phyloP scores from a whole-genome alignment of 768 basidiomycete species.

The Rhizopogon sp. region DNA sequence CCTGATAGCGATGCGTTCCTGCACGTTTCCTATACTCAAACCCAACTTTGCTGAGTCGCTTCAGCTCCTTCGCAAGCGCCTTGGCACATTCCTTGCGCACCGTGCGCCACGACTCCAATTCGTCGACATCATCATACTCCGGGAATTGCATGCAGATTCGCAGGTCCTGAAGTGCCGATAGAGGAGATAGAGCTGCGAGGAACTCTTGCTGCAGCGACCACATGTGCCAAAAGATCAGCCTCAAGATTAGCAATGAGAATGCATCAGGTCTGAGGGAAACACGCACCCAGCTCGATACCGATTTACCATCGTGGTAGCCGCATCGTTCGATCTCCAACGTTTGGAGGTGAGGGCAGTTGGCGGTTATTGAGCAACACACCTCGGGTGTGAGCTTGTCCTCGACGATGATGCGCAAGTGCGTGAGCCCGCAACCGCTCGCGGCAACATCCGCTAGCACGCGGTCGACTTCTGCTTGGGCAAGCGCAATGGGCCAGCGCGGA shows the following conservation, averaged over 20 bases:
- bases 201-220: constrained; percentile 29
- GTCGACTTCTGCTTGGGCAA: constrained; percentile 28
- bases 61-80: constrained; percentile 25
- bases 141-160: constrained; percentile 34
- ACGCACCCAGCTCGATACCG: constrained; percentile 30
- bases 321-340: constrained; percentile 30
- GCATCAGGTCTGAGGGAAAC: constrained; percentile 10
- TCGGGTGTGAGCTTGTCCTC: constrained; percentile 30
- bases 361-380: constrained; percentile 24
- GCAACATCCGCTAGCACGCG: constrained; percentile 23
- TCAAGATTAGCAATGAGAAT: constrained; percentile 7
- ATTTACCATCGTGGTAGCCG: constrained; percentile 33
- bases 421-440: constrained; percentile 27
- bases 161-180: constrained; percentile 21
- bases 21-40: constrained; percentile 33
- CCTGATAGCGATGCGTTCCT: constrained; percentile 30
- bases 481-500: constrained; percentile 31
- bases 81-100: constrained; percentile 22
- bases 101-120: constrained; percentile 27
- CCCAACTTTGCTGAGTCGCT: constrained; percentile 27
- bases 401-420: constrained; percentile 29
- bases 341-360: constrained; percentile 26
- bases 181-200: constrained; percentile 24
- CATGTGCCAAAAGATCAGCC: constrained; percentile 24
- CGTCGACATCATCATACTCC: constrained; percentile 27